phyloP scores from a whole-genome alignment of 148 eudicot species.

The Silene uniflora region DNA sequence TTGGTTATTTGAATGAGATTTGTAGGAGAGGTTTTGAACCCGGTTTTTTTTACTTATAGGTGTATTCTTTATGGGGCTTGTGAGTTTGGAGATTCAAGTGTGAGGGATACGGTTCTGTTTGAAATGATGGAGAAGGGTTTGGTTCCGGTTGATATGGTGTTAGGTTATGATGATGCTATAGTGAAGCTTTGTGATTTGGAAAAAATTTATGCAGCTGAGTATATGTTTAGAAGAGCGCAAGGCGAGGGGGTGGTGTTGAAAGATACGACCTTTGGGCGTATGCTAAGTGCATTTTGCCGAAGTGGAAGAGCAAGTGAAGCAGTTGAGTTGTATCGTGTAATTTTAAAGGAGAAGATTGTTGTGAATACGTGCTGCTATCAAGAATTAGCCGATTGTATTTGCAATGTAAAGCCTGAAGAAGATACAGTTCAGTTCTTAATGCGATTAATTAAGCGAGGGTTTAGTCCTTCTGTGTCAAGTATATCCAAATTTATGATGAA shows the following conservation, averaged over 20 bases:
- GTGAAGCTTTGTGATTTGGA: conserved; percentile 61
- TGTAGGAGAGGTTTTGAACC: conserved; percentile 39
- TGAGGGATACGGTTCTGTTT: conserved; percentile 36
- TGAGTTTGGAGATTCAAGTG: conserved; percentile 36
- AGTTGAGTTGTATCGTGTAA: conserved; percentile 36
- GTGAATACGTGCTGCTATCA: conserved; percentile 35
- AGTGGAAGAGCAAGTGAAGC: conserved; percentile 50
- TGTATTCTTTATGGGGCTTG: conserved; percentile 80
- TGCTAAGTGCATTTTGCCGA: conserved; percentile 54
- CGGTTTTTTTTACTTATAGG: conserved; percentile 55
- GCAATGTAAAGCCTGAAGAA: conserved; percentile 46
- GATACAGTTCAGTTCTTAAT: conserved; percentile 35
- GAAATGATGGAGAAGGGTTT: conserved; percentile 48
- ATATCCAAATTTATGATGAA: conserved; percentile 40
- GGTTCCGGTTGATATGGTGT: conserved; percentile 25
- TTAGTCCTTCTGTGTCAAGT: conserved; percentile 33
- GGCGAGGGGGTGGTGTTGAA: conserved; percentile 35
- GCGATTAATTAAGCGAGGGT: conserved; percentile 48
- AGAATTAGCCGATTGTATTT: conserved; percentile 46
- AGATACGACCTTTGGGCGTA: conserved; percentile 43
- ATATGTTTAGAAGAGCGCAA: conserved; percentile 45
- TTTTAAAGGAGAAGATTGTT: conserved; percentile 31
- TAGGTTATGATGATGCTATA: conserved; percentile 49
- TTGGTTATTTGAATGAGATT: conserved; percentile 48
- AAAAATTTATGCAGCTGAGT: conserved; percentile 56